phyloP scores from a whole-genome alignment of 805 yeast species.

The Kodamaea hsintzibuensis region DNA sequence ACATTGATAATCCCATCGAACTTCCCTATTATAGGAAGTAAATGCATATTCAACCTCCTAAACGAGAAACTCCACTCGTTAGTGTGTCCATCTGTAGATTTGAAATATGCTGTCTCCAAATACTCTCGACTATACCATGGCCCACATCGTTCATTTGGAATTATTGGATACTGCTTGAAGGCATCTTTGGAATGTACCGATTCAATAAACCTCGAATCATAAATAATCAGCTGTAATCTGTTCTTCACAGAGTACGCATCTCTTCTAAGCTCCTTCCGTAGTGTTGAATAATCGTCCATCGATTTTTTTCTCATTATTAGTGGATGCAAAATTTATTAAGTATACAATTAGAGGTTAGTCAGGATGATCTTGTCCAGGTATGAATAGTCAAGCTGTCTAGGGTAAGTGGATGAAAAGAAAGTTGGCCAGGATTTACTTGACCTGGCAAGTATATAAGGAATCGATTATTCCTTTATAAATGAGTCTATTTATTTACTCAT shows the following conservation, averaged over 20 bases:
- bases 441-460: too few species aligned
- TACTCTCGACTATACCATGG: slow-evolving; percentile 67
- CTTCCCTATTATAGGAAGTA: slow-evolving; percentile 49
- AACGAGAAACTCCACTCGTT: slow-evolving; percentile 77
- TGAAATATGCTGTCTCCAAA: slow-evolving; percentile 65
- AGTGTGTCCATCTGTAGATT: slow-evolving; percentile 90
- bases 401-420: too few species aligned
- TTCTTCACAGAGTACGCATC: slow-evolving; percentile 55
- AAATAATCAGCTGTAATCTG: slow-evolving; percentile 68
- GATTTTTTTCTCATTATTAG: not conserved
- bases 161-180: slow-evolving; percentile 36
- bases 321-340: not conserved
- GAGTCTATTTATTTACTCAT: too few species aligned
- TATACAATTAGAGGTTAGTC: too few species aligned
- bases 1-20: slow-evolving; percentile 58
- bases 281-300: slow-evolving; percentile 6
- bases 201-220: slow-evolving; percentile 56
- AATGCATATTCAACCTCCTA: slow-evolving; percentile 72
- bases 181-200: slow-evolving; percentile 15
- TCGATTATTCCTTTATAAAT: too few species aligned
- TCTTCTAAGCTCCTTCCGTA: slow-evolving; percentile 39
- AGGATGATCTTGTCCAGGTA: too few species aligned
- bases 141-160: slow-evolving; percentile 87
- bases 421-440: too few species aligned
- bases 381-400: too few species aligned